A percentile compares a stretch with the other conserved stretches of the same genome.
Evolutionary conservation across 2,329 filamentous ascomycete genomes (phyloP).

Genomic region (Bisporella sp.): DNA sequence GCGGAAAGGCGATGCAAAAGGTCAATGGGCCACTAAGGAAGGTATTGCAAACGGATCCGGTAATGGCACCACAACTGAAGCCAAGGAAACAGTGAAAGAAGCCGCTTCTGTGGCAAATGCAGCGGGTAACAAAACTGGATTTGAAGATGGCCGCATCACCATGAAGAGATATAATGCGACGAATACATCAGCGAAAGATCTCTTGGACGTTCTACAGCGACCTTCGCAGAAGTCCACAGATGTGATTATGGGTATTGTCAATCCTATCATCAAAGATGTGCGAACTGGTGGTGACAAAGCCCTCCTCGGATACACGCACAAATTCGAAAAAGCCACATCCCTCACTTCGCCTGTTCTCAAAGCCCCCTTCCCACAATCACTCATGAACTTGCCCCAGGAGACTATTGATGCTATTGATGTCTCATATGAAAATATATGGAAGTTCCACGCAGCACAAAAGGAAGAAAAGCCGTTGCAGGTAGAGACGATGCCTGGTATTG

Average conservation of each 20-base stretch:
- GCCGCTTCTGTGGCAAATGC: conserved; percentile 32
- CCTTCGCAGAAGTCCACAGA: conserved; percentile 95
- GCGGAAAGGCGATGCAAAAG: conserved; percentile 89
- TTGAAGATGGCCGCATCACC: conserved; percentile 54
- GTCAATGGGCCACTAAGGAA: conserved; percentile 81
- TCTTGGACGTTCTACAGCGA: conserved; percentile 71
- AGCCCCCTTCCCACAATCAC: conserved; percentile 75
- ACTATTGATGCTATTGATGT: conserved; percentile 89
- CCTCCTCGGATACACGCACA: conserved; percentile 89
- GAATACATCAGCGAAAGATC: conserved; percentile 54
- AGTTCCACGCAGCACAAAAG: conserved; percentile 88
- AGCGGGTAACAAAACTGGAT: conserved; percentile 41
- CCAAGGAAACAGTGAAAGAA: conserved; percentile 38
- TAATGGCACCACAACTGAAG: conserved; percentile 14
- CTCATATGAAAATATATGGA: conserved; percentile 89
- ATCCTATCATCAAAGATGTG: conserved; percentile 86
- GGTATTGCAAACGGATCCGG: conserved; percentile 44
- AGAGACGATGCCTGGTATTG: conserved; percentile 95
- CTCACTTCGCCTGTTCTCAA: conserved; percentile 82
- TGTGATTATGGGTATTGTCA: conserved; percentile 82
- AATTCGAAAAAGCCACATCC: conserved; percentile 93
- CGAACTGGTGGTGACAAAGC: conserved; percentile 79
- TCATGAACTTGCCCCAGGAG: conserved; percentile 81
- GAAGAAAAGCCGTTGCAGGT: conserved; percentile 76
- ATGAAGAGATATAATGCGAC: conserved; percentile 76